Evolutionary conservation across 352 stramenopile genomes (phyloP).

Genomic region (Phytophthora cryptogea): DNA sequence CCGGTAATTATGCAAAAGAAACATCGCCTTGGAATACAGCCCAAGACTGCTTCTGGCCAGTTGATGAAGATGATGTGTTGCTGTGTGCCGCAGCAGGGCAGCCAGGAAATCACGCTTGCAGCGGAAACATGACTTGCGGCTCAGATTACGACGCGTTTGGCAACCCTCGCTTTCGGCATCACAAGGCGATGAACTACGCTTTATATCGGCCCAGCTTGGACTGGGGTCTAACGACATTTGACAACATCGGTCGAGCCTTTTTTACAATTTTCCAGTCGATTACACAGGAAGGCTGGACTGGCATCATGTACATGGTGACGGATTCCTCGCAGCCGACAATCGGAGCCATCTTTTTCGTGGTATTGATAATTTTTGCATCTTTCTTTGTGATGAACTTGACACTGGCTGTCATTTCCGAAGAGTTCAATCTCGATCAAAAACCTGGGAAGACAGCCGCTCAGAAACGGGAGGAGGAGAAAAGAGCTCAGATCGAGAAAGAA

Average conservation of each 20-base stretch:
- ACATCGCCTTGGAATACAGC: conserved; percentile 66
- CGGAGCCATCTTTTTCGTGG: conserved; percentile 87
- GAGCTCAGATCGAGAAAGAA: conserved; percentile 37
- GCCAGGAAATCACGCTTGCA: conserved; percentile 60
- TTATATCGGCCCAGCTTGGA: conserved; percentile 71
- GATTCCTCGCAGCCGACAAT: conserved; percentile 60
- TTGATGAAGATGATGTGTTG: conserved; percentile 78
- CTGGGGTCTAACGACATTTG: conserved; percentile 94
- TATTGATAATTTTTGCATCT: conserved; percentile 89
- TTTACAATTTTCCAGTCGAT: conserved; percentile 95
- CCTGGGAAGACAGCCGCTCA: conserved; percentile 31
- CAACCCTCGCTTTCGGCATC: conserved; percentile 62
- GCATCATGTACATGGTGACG: conserved; percentile 92
- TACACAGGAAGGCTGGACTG: conserved; percentile 93
- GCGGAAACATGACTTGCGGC: conserved; percentile 46
- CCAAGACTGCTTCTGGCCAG: conserved; percentile 92
- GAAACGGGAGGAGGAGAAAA: conserved; percentile 42
- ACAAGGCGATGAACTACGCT: conserved; percentile 50
- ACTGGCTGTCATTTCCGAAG: conserved; percentile 91
- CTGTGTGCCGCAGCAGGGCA: conserved; percentile 64
- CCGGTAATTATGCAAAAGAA: conserved; percentile 54
- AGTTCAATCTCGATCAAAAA: conserved; percentile 83
- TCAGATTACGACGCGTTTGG: conserved; percentile 74
- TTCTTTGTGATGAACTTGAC: conserved; percentile 95
- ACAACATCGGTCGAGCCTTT: conserved; percentile 90